Base-by-base conservation (phyloP, 2,329 filamentous ascomycete species). In the Trichoderma koningii region DNA sequence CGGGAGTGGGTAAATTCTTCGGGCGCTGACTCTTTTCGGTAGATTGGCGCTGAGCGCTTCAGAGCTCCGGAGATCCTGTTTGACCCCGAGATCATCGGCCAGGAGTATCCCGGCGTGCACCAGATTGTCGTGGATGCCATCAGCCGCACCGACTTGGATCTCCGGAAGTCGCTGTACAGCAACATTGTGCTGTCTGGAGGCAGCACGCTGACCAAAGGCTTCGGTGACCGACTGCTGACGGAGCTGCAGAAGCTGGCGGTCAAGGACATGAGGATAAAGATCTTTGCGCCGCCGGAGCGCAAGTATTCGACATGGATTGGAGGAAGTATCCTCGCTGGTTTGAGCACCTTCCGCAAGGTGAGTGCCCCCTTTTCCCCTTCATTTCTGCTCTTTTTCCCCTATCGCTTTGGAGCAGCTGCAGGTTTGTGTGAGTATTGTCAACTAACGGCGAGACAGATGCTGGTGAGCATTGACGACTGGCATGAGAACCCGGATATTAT, bases 241-340 rank as follows among this genome's bases (percentile, higher is more conserved):
- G 95, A 99, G 80, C 90, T 98, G 70, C 95, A 97, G 80, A 85
- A 89, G 76, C 82, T 98, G 72, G 95, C 95, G 12, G 93, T 98
- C 71, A 97, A 97, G 83, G 95, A 99, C 77, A 99, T 97, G 94
- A 88, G 93, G 73, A 98, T 99, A 82, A 97, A 97, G 84, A 99
- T 99, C 75, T 97, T 96, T 81, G 95, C 95, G 62, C 95, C 95
- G 63, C 94, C 95, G 6, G 95, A 99, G 83, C 86, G 95, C 70
- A 97, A 98, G 79, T 99, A 98, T 82, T 97, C 93, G 68, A 99
- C 95, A 38, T 99, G 95, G 95, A 98, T 98, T 71, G 95, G 95
- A 69, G 95, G 95, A 64, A 97, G 95, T 77, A 99, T 99, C 79
- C 82, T 99, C 70, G 95, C 95, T 41, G 94, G 95, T 7, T 80